These are phyloP conservation scores for Ascobolus immersus DNA, from an alignment of 495 filamentous ascomycete genomes.

Conservation along the genomic window DNA sequence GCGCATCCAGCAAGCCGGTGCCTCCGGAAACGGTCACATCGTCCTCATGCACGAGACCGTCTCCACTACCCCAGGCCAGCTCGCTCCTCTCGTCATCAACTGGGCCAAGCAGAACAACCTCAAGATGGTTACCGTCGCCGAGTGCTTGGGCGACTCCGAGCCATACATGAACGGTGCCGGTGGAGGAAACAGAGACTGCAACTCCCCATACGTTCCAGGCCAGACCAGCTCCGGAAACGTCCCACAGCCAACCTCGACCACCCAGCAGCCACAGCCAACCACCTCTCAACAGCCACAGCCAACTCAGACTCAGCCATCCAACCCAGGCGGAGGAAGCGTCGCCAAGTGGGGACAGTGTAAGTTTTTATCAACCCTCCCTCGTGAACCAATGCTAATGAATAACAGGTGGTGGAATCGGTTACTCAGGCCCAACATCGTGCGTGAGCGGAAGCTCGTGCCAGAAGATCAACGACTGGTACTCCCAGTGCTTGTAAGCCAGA, in stretches of 20 bases:
- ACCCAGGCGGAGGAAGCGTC: too few relatives aligned
- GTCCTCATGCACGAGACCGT: slow-evolving; percentile 32
- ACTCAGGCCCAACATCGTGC: slow-evolving; percentile 10
- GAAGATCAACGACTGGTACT: slow-evolving; percentile 15
- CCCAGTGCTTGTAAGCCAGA: slow-evolving; percentile 15
- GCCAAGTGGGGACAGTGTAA: too few relatives aligned
- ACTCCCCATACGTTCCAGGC: too few relatives aligned
- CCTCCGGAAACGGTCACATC: slow-evolving; percentile 26
- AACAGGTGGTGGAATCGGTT: slow-evolving; percentile 9
- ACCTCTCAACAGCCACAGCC: too few relatives aligned
- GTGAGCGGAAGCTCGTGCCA: slow-evolving; percentile 11
- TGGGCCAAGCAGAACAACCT: slow-evolving; percentile 28
- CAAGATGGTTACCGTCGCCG: slow-evolving; percentile 28
- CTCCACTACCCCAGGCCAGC: slow-evolving; percentile 20
- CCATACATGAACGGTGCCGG: not conserved
- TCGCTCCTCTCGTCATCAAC: slow-evolving; percentile 27
- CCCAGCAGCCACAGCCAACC: too few relatives aligned
- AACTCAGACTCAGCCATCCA: too few relatives aligned
- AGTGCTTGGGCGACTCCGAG: slow-evolving; percentile 24
- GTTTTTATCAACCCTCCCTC: too few relatives aligned
- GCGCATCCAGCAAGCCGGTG: slow-evolving; percentile 22
- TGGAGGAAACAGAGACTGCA: too few relatives aligned
- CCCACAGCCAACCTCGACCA: too few relatives aligned
- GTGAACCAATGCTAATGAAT: too few relatives aligned
- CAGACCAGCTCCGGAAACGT: too few relatives aligned